phyloP scores from a whole-genome alignment of 768 basidiomycete genomes.

The Multifurca ochricompacta region DNA sequence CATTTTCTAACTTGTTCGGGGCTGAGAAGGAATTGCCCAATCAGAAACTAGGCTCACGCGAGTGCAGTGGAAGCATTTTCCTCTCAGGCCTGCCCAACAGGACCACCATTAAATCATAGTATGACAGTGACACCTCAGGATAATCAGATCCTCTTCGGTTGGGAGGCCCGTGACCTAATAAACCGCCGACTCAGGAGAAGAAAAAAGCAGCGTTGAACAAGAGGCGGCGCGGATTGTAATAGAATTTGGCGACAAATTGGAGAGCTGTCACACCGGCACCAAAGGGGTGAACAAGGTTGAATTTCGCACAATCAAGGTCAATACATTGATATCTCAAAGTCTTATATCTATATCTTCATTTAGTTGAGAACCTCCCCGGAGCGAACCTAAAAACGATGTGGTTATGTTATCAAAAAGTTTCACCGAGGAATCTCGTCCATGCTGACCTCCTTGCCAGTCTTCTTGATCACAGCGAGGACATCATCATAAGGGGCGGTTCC shows the following conservation, averaged over 20 bases:
- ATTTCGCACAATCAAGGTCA: not conserved
- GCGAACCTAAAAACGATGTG: conserved; percentile 1
- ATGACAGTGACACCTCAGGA: too few relatives aligned
- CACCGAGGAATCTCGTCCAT: not conserved
- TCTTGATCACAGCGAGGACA: conserved; percentile 68
- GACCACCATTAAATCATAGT: too few relatives aligned
- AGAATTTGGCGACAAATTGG: not conserved
- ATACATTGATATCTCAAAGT: not conserved
- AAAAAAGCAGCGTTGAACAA: too few relatives aligned
- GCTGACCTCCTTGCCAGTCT: conserved; percentile 84
- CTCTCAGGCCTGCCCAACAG: too few relatives aligned
- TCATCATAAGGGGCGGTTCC: conserved; percentile 54
- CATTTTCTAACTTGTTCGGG: not conserved
- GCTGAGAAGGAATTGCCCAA: too few relatives aligned
- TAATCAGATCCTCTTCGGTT: too few relatives aligned
- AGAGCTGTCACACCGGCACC: not conserved
- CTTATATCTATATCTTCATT: not conserved
- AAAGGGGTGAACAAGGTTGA: not conserved
- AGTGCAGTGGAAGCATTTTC: not conserved
- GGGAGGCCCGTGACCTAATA: too few relatives aligned
- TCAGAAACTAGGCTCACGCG: too few relatives aligned
- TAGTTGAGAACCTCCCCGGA: conserved; percentile 11
- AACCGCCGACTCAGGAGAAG: too few relatives aligned
- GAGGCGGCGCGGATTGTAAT: too few relatives aligned
- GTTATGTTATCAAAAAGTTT: not conserved